Evolutionary conservation across 2,329 filamentous ascomycete species (phyloP), one percentile per base, ranked within the genome.

Genomic region (Cladosporium colombiae): DNA sequence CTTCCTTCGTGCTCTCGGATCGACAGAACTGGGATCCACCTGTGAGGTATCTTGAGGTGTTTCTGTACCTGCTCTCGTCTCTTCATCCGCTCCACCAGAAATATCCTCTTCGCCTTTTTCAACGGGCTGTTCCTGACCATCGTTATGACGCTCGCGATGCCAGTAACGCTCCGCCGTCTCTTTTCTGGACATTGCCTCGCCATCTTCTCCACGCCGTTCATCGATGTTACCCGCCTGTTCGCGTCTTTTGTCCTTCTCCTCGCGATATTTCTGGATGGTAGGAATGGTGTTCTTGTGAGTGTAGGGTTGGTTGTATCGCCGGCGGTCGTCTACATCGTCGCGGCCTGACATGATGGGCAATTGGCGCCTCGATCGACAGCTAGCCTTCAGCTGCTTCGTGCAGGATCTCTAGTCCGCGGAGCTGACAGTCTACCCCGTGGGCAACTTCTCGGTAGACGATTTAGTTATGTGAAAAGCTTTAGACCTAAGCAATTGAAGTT

Each of bases 31-130:
- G 27, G 77, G 67, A 4, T 72, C 70, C 16, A 76, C 76, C 69
- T 84, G 77, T 0, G 82, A 82, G 1, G 82, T 84, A 65, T 84
- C 81, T 58, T 78, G 68, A 27, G 73, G 71, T 14, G 73, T 69
- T n/a, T 74, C 69, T 70, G 62, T 52, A 11, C 23, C 63, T 18
- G 44, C 46, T 25, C 70, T 67, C 16, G 71, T 59, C 23, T 37
- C 40, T 44, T 11, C 37, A 23, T 66, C 31, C n/a, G 25, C 23
- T n/a, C 23, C 35, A 23, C 37, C 37, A 16, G 13, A 52, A n/a
- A 64, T 64, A 49, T 64, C 56, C 25, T 69, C 52, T 25, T 56
- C 55, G 35, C 23, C 64, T 16, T 35, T 29, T 29, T 65, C 49
- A 33, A 65, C 61, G 2, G 70, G 59, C 21, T 69, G 62, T 27